A percentile compares a stretch with the other conserved stretches of the same genome.
phyloP scores from a whole-genome alignment of 345 rosid genomes.

The Eucalyptus marginata region DNA sequence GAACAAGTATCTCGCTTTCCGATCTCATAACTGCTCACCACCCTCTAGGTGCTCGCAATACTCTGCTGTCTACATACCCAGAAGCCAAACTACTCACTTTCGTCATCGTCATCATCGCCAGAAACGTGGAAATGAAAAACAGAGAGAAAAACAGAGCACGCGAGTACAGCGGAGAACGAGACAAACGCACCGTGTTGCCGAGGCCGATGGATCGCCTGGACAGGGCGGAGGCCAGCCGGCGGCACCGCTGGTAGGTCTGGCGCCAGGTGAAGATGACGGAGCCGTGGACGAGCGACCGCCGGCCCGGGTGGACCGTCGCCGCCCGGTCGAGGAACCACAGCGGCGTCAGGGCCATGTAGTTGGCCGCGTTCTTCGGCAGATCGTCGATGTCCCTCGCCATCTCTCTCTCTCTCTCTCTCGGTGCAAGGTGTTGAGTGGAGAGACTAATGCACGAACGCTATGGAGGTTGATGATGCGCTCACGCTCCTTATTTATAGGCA shows the following conservation, averaged over 20 bases:
- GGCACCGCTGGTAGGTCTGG: conserved; percentile 74
- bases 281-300: conserved; percentile 66
- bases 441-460: background rate
- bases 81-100: background rate
- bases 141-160: too few relatives aligned
- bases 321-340: conserved; percentile 85
- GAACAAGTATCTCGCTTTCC: background rate
- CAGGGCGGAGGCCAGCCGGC: conserved; percentile 85
- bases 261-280: conserved; percentile 64
- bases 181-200: conserved; percentile 48
- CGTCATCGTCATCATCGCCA: background rate
- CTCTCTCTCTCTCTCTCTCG: background rate
- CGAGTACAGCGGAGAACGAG: too few relatives aligned
- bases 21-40: background rate
- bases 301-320: conserved; percentile 59
- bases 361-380: conserved; percentile 73
- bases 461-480: background rate
- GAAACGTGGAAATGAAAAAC: background rate
- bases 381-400: conserved; percentile 64
- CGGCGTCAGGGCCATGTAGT: conserved; percentile 82
- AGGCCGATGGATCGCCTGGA: conserved; percentile 42
- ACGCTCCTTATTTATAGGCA: background rate
- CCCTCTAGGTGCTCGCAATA: background rate
- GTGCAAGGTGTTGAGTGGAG: background rate
- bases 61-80: background rate